Base-by-base conservation (phyloP, 768 basidiomycete genomes). In the Psilocybe tampanensis region DNA sequence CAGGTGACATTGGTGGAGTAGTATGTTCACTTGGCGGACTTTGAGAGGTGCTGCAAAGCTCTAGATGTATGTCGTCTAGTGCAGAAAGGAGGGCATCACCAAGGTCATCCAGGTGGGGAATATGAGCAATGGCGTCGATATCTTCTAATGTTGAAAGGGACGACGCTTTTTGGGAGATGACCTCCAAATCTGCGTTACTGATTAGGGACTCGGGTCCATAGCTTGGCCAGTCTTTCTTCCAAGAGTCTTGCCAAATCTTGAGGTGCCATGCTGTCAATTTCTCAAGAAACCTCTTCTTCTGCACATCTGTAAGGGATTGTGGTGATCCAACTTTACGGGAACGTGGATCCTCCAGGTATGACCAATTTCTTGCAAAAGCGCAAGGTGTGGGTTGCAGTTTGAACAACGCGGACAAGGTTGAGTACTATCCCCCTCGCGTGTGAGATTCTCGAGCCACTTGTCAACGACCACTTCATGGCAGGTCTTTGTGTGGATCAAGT, bases 391-490 rank as follows among this genome's bases (percentile, higher is more conserved):
- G n/a, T 61, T 61, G 56, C 60, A 61, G 44, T 58, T 48, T 13
- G 56, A 57, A 32, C 65, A 66, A 8, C 53, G 53, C 18, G 44
- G 52, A 42, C 63, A 59, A 15, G 54, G 18, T 29, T 12, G n/a
- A 26, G n/a, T n/a, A n/a, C n/a, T n/a, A n/a, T n/a, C n/a, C n/a
- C 15, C 34, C 21, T n/a, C 8, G 22, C 42, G 53, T 0, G 48
- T 43, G 13, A 59, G 59, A 39, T 61, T 63, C 17, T 65, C 64
- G 21, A 63, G 56, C 48, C 59, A 60, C 13, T 43, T 12, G 29
- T 66, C 56, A 19, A 60, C 48, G 12, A 66, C 55, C 17, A 17
- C 26, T n/a, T 29, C 29, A 12, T 44, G 50, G 34, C 56, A 58
- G n/a, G 4, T n/a, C 3, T 43, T 18, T 33, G 59, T 24, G 8